Evolutionary conservation across 768 basidiomycete species (phyloP).

Genomic region (Rhodosporidiobolus sp.): DNA sequence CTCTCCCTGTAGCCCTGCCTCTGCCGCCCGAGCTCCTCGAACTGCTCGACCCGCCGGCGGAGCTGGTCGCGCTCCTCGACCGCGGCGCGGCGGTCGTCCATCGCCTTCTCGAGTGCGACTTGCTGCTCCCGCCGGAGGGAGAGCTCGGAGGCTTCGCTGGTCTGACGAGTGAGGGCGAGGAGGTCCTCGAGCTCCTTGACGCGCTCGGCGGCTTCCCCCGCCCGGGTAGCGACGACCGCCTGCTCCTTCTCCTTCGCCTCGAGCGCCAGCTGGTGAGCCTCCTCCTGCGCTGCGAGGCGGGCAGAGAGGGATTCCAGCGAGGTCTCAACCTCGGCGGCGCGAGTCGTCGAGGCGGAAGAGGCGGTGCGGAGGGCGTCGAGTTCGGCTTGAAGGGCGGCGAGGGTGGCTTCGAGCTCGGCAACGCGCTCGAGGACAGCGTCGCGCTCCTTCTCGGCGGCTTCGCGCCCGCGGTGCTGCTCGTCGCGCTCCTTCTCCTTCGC

Average conservation of each 20-base stretch:
- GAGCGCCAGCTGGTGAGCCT: neutral
- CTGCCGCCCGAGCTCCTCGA: slow-evolving; percentile 15
- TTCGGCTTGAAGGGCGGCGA: no score
- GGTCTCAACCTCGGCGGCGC: no score
- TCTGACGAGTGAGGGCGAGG: neutral
- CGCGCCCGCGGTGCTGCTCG: no score
- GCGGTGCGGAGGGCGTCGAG: no score
- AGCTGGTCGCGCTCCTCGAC: slow-evolving; percentile 3
- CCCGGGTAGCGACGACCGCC: neutral
- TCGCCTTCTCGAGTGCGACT: slow-evolving; percentile 1
- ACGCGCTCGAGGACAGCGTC: neutral
- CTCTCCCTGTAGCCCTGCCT: slow-evolving; percentile 15
- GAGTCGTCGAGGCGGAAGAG: no score
- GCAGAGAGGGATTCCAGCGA: no score
- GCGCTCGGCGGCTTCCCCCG: slow-evolving; percentile 10
- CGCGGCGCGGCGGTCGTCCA: neutral
- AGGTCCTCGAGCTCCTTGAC: slow-evolving; percentile 23
- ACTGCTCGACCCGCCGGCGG: slow-evolving; percentile 7
- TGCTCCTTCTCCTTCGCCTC: slow-evolving; percentile 5
- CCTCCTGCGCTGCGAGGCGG: no score
- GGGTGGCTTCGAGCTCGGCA: neutral
- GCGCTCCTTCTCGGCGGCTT: neutral
- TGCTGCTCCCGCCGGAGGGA: neutral
- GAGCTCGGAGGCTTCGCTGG: slow-evolving; percentile 5
- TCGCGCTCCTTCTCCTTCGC: no score